Evolutionary conservation across 2,329 filamentous ascomycete genomes (phyloP).

Genomic region (Spiromastix sp.): DNA sequence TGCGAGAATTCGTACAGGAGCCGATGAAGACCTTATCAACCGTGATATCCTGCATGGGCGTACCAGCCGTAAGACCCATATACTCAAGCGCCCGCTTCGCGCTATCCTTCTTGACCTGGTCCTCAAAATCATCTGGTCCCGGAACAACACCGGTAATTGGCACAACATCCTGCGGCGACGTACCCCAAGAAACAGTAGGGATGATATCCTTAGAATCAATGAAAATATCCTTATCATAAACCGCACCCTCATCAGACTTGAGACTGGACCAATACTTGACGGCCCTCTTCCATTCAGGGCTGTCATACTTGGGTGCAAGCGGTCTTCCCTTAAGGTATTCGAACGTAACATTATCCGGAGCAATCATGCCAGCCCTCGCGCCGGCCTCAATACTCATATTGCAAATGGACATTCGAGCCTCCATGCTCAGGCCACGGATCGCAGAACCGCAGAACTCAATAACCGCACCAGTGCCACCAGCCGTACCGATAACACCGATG

Average conservation of each 20-base stretch:
- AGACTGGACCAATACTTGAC: conserved; percentile 79
- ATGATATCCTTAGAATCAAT: conserved; percentile 88
- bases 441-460: conserved; percentile 97
- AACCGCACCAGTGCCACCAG: conserved; percentile 85
- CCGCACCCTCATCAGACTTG: conserved; percentile 75
- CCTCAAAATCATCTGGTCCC: conserved; percentile 74
- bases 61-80: conserved; percentile 84
- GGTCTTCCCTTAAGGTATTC: conserved; percentile 90
- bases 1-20: conserved; percentile 93
- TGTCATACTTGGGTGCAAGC: conserved; percentile 73
- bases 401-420: conserved; percentile 97
- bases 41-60: conserved; percentile 79
- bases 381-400: conserved; percentile 99
- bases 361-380: conserved; percentile 92
- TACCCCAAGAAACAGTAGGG: conserved; percentile 94
- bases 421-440: conserved; percentile 82
- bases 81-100: conserved; percentile 82
- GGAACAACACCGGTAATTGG: conserved; percentile 88
- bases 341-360: conserved; percentile 86
- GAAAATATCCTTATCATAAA: conserved; percentile 80
- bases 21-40: conserved; percentile 98
- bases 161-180: conserved; percentile 91
- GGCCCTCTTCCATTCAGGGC: conserved; percentile 82
- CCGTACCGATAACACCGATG: conserved; percentile 89
- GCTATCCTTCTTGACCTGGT: conserved; percentile 67